Conservation (phyloP, 176 grass and related monocot genomes). For the Bonia amplexicaulis region DNA sequence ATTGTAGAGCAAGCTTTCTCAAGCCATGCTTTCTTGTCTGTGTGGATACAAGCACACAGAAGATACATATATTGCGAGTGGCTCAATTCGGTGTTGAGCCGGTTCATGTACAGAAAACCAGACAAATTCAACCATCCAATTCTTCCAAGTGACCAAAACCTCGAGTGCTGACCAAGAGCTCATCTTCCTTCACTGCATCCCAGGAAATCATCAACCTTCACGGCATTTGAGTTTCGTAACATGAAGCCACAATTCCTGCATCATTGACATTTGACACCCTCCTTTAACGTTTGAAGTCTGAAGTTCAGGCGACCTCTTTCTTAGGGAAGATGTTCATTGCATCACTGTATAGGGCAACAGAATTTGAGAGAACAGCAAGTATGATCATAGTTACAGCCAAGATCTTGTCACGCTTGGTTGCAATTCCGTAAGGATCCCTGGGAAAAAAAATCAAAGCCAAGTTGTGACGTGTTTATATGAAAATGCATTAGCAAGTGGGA, state of each 20-base stretch:
- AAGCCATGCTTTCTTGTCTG: neutral
- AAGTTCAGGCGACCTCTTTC: slow-evolving; percentile 60
- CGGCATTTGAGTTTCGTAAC: neutral
- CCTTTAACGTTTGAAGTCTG: neutral
- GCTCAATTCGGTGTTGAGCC: slow-evolving; percentile 38
- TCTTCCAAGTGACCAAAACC: slow-evolving; percentile 5
- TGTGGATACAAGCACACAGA: neutral
- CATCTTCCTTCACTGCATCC: slow-evolving; percentile 7
- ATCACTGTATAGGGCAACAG: slow-evolving; percentile 77
- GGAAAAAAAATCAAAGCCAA: neutral
- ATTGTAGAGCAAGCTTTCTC: slow-evolving; percentile 21
- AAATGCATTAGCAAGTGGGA: neutral
- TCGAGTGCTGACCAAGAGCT: neutral
- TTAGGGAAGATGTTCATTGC: slow-evolving; percentile 43
- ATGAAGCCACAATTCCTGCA: neutral
- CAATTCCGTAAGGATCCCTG: slow-evolving; percentile 74
- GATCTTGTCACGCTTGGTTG: slow-evolving; percentile 64
- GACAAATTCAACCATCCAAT: neutral
- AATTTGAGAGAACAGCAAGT: slow-evolving; percentile 69
- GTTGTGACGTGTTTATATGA: neutral
- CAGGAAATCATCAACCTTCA: slow-evolving; percentile 9
- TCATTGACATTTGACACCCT: neutral
- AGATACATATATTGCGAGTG: slow-evolving; percentile 11
- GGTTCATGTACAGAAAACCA: neutral
- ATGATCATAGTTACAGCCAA: slow-evolving; percentile 78